phyloP scores from a whole-genome alignment of 2,329 filamentous ascomycete genomes.

The Thielaviopsis populi region DNA sequence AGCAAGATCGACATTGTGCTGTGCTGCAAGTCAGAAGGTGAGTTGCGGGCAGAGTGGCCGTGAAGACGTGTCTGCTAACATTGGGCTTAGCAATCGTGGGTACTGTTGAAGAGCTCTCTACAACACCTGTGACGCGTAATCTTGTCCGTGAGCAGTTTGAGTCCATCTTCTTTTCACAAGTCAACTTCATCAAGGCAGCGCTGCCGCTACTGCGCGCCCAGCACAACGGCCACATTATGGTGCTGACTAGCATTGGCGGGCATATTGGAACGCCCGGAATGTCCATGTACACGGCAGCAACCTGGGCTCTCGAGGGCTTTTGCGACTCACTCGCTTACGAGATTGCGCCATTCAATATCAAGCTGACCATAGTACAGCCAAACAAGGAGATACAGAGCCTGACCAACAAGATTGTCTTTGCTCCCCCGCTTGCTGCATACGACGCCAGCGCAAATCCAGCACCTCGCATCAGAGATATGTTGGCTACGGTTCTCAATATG shows the following conservation, averaged over 20 bases:
- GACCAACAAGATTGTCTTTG: constrained; percentile 73
- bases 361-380: constrained; percentile 87
- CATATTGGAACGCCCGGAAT: constrained; percentile 88
- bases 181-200: constrained; percentile 86
- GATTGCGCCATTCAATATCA: constrained; percentile 91
- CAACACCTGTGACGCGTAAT: constrained; percentile 54
- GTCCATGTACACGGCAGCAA: constrained; percentile 78
- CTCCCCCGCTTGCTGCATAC: constrained; percentile 55
- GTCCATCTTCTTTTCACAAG: constrained; percentile 83
- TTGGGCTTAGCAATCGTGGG: constrained; percentile 56
- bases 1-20: constrained; percentile 79
- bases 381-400: constrained; percentile 83
- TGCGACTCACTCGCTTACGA: constrained; percentile 94
- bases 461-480: constrained; percentile 68
- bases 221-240: constrained; percentile 76
- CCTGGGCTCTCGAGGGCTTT: constrained; percentile 90
- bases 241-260: constrained; percentile 77
- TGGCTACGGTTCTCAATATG: constrained; percentile 63
- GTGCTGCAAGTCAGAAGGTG: constrained; percentile 78
- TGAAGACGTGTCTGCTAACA: background rate
- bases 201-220: constrained; percentile 67
- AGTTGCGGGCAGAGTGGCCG: constrained; percentile 15
- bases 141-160: constrained; percentile 87
- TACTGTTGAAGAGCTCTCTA: constrained; percentile 76
- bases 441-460: constrained; percentile 52